Conservation (phyloP, 192 early-diverging fungal species). For the Coemansia sp. region DNA sequence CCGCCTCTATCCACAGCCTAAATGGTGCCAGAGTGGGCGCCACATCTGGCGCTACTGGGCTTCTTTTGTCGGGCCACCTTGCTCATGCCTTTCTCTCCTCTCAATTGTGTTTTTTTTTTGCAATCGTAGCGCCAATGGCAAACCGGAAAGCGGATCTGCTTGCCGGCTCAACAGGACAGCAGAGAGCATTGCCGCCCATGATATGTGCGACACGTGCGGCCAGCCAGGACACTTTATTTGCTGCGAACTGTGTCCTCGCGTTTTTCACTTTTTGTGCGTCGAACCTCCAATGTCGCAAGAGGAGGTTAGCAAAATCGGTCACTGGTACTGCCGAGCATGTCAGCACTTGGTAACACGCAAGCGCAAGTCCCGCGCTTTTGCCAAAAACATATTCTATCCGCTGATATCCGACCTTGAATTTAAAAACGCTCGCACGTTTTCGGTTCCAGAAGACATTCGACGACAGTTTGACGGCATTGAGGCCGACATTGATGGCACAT, state of each 20-base stretch:
- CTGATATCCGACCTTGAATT: conserved; percentile 32
- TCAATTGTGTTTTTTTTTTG: conserved; percentile 1
- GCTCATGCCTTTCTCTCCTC: background rate
- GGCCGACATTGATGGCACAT: conserved; percentile 35
- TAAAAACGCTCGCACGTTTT: conserved; percentile 35
- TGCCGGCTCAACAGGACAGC: background rate
- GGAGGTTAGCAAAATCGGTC: conserved; percentile 22
- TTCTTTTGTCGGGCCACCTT: too few relatives aligned
- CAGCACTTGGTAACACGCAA: conserved; percentile 15
- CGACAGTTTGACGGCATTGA: conserved; percentile 44
- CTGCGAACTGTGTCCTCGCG: conserved; percentile 46
- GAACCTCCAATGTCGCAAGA: conserved; percentile 44
- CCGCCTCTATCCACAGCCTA: too few relatives aligned
- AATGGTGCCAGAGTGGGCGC: too few relatives aligned
- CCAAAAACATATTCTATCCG: conserved; percentile 44
- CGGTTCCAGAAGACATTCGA: conserved; percentile 48
- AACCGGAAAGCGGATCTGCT: conserved; percentile 3
- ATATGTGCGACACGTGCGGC: conserved; percentile 44
- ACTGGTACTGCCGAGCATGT: conserved; percentile 49
- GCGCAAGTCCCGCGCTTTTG: conserved; percentile 40
- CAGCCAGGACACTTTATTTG: conserved; percentile 46
- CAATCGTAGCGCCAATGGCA: background rate
- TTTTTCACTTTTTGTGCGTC: conserved; percentile 45
- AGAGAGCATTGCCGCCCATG: conserved; percentile 11
- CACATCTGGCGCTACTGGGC: too few relatives aligned